Percentiles rank a stretch among this genome's conserved stretches.
Evolutionary conservation across 345 rosid genomes (phyloP).

Genomic region (Lepidium aucheri): DNA sequence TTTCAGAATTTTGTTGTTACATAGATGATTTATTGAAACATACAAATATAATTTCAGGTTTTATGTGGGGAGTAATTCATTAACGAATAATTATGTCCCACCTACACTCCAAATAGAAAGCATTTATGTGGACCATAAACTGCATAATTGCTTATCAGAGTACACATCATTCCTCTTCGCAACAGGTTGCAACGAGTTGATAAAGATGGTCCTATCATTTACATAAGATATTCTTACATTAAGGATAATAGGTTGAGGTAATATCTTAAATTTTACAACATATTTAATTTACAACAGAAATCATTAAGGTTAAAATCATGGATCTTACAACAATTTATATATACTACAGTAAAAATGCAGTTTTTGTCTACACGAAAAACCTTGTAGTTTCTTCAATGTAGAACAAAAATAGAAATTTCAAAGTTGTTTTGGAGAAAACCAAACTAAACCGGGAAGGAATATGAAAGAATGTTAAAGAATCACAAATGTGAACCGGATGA

Average conservation of each 20-base stretch:
- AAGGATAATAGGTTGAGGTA: neutral
- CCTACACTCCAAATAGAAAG: no score
- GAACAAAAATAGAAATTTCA: slow-evolving; percentile 1
- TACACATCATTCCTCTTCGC: no score
- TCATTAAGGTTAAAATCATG: slow-evolving; percentile 1
- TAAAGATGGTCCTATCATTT: no score
- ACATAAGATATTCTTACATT: neutral
- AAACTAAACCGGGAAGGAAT: slow-evolving; percentile 10
- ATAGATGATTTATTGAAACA: no score
- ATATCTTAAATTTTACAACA: neutral
- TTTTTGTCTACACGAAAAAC: slow-evolving; percentile 5
- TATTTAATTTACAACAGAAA: neutral
- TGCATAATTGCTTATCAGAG: no score
- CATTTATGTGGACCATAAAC: no score
- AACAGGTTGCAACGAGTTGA: no score
- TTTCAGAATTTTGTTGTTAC: no score
- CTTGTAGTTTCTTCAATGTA: neutral
- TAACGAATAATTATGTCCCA: no score
- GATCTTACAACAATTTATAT: neutral
- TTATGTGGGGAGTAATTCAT: no score
- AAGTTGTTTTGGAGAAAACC: neutral
- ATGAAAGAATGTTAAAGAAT: slow-evolving; percentile 17
- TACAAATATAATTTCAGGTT: no score
- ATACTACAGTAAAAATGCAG: neutral
- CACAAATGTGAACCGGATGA: slow-evolving; percentile 46